phyloP scores from a whole-genome alignment of 2,329 filamentous ascomycete genomes.

The Thelonectria blattea region DNA sequence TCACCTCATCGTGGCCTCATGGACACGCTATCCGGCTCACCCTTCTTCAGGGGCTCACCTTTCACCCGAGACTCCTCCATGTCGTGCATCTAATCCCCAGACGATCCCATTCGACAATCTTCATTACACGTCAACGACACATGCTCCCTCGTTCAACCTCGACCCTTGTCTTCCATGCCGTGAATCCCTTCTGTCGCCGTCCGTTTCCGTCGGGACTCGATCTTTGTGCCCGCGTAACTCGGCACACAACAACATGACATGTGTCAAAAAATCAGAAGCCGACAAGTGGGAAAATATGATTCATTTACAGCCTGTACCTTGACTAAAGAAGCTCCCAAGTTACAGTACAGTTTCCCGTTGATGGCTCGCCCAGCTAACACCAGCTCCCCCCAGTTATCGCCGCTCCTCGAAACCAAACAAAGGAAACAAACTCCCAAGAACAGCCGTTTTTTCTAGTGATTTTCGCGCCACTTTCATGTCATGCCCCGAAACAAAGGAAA shows the following conservation, averaged over 20 bases:
- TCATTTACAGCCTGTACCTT: constrained; percentile 1
- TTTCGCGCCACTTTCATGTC: constrained; percentile 7
- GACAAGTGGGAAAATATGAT: not conserved
- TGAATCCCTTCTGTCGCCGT: not conserved
- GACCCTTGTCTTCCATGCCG: not conserved
- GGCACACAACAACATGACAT: not conserved
- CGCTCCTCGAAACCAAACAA: not conserved
- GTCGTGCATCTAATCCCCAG: not conserved
- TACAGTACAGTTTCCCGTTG: constrained; percentile 2
- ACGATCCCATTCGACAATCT: not conserved
- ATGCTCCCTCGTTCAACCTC: not conserved
- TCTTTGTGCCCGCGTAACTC: constrained; percentile 7
- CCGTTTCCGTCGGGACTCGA: constrained; percentile 6
- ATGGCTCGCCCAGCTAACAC: not conserved
- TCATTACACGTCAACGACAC: not conserved
- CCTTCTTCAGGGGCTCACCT: constrained; percentile 1
- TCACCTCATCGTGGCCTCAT: constrained; percentile 7
- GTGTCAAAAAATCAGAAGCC: not conserved
- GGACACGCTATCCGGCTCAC: not conserved
- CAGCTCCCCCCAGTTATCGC: not conserved
- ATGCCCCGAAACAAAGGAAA: constrained; percentile 16
- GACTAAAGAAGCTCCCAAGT: not conserved
- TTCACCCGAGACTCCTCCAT: not conserved
- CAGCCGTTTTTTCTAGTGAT: constrained; percentile 3
- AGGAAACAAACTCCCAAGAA: not conserved